Evolutionary conservation across 2,329 filamentous ascomycete species (phyloP).

Genomic region (Gaeumannomyces sp.): DNA sequence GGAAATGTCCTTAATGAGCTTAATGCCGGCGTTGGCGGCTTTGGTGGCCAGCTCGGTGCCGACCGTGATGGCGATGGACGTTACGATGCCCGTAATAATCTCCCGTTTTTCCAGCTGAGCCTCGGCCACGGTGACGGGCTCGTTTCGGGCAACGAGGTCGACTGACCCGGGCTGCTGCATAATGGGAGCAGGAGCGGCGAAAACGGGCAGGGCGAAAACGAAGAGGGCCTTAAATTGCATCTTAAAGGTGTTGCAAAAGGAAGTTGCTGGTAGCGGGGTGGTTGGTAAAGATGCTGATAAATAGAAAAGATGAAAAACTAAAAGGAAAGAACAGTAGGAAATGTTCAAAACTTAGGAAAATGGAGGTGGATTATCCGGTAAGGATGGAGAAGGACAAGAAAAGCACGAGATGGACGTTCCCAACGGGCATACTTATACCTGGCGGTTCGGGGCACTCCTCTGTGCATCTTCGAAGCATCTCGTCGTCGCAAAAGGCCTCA

Average conservation of each 20-base stretch:
- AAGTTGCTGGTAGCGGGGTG: not conserved
- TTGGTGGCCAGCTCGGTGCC: not conserved
- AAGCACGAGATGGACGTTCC: too few relatives aligned
- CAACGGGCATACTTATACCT: too few relatives aligned
- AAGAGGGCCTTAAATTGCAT: constrained; percentile 5
- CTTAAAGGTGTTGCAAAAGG: not conserved
- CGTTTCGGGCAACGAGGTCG: not conserved
- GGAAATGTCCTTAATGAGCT: not conserved
- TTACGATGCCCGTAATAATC: constrained; percentile 2
- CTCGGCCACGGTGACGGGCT: not conserved
- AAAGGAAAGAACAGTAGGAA: too few relatives aligned
- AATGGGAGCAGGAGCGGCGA: not conserved
- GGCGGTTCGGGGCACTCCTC: too few relatives aligned
- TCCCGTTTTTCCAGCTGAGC: not conserved
- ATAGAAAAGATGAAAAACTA: too few relatives aligned
- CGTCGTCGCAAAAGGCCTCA: too few relatives aligned
- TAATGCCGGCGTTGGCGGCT: not conserved
- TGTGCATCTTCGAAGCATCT: too few relatives aligned
- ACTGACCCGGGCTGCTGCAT: not conserved
- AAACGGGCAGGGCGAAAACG: constrained; percentile 4
- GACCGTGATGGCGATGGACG: not conserved
- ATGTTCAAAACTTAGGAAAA: too few relatives aligned
- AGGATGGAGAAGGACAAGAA: too few relatives aligned
- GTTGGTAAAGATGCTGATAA: too few relatives aligned
- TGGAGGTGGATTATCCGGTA: too few relatives aligned